Base-by-base conservation (phyloP, 192 early-diverging fungal species). In the Coemansia sp. region DNA sequence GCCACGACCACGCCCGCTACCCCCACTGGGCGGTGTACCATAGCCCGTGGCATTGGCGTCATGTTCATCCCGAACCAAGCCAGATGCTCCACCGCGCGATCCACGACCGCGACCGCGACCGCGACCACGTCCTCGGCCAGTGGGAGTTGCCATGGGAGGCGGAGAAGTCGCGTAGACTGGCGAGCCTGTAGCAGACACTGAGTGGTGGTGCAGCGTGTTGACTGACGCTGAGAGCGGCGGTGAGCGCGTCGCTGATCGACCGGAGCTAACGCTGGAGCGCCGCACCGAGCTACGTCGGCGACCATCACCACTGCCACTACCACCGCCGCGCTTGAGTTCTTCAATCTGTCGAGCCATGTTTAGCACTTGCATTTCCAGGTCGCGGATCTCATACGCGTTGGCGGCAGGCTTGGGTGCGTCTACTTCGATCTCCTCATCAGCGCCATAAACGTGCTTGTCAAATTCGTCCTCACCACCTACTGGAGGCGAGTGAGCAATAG, bases 321-420 rank as follows among this genome's bases (percentile, higher is more conserved):
- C 56, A 19, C 54, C 34, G 0, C 54, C 77, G 27, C 77, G 77
- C 50, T 66, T 63, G 24, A 84, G 77, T 63, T 84, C 82, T 36
- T 84, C 77, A 8, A 84, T 70, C 68, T 84, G 77, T 10, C 82
- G 76, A 27, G 74, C 74, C 77, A 84, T 79, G 60, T 50, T 79
- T 63, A 75, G 72, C 21, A 84, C 74, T 39, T 84, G 73, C 65
- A 77, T 66, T 48, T 84, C 77, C n/a, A 84, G 63, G 29, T 79
- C 74, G 45, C 77, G 74, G 41, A 84, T 84, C 74, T 79, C 75
- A 63, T 76, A 66, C 0, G 62, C 48, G 13, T 73, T 68, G 46
- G 82, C 74, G 8, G 61, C 62, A 57, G 79, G 71, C 63, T 74
- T 77, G 54, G 65, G 74, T 17, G 71, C 63, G 19, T 77, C 82